Conservation (phyloP, 345 rosid genomes). For the Rhodamnia argentea region DNA sequence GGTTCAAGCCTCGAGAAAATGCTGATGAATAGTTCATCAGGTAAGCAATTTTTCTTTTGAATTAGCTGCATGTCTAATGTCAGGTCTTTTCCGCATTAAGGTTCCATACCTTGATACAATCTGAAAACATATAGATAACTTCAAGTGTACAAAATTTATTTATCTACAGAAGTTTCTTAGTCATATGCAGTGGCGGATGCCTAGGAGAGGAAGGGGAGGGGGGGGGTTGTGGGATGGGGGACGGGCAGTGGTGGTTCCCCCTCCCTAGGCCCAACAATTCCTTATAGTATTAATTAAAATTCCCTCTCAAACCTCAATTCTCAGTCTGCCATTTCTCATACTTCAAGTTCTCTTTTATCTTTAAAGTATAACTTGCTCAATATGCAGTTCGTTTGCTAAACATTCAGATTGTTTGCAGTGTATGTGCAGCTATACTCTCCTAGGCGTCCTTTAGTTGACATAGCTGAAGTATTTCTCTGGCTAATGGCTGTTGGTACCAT, state of each 20-base stretch:
- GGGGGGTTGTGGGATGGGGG: too few relatives aligned
- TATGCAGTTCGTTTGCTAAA: not conserved
- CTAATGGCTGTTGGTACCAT: constrained; percentile 96
- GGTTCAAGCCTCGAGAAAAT: constrained; percentile 65
- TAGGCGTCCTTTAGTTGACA: constrained; percentile 71
- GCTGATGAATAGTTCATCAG: constrained; percentile 54
- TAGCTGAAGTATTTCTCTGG: constrained; percentile 98
- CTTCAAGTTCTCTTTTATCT: not conserved
- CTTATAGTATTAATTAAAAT: not conserved
- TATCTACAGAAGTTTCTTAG: not conserved
- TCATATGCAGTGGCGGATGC: not conserved
- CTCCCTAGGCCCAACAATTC: not conserved
- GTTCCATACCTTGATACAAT: not conserved
- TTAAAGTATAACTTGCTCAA: not conserved
- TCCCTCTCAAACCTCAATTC: not conserved
- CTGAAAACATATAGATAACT: not conserved
- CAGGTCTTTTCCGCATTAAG: not conserved
- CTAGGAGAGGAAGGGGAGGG: too few relatives aligned
- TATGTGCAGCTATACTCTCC: constrained; percentile 96
- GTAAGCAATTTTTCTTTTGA: constrained; percentile 15
- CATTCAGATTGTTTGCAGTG: constrained; percentile 32
- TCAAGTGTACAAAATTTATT: not conserved
- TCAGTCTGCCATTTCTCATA: not conserved
- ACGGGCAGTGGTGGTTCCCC: not conserved
- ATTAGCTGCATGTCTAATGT: not conserved